phyloP scores from a whole-genome alignment of 306 rosid genomes.

The Phaseolus lunatus region DNA sequence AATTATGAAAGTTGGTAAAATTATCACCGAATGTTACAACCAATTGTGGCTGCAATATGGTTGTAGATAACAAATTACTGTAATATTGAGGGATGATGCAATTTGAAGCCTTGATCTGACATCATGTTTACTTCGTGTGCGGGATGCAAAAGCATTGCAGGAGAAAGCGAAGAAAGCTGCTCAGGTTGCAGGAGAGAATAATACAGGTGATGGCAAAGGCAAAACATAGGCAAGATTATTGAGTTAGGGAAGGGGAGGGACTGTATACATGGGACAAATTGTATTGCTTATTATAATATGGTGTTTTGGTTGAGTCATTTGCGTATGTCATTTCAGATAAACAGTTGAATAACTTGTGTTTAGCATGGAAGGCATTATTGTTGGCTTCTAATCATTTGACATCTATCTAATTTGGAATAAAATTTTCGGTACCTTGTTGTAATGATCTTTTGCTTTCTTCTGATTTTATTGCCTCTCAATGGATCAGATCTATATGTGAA shows the following conservation, averaged over 20 bases:
- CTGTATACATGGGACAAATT: constrained; percentile 9
- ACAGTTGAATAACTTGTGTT: background rate
- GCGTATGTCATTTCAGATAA: constrained; percentile 22
- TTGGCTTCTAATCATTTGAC: constrained; percentile 45
- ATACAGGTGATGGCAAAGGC: constrained; percentile 50
- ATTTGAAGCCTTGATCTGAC: background rate
- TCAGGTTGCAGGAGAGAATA: constrained; percentile 54
- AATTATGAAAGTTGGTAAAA: background rate
- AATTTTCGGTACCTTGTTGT: constrained; percentile 26
- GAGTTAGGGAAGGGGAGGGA: background rate
- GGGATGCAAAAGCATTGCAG: constrained; percentile 75
- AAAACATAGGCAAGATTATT: constrained; percentile 39
- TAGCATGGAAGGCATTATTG: constrained; percentile 33
- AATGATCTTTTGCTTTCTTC: background rate
- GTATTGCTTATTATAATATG: constrained; percentile 37
- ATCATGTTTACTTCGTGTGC: background rate
- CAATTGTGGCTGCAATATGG: background rate
- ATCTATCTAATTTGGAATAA: constrained; percentile 40
- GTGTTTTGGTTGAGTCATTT: constrained; percentile 44
- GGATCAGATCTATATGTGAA: background rate
- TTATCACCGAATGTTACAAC: background rate
- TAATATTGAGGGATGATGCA: background rate
- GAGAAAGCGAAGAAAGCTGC: constrained; percentile 69
- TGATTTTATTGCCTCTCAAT: background rate
- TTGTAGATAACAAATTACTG: background rate